phyloP scores from a whole-genome alignment of 208 protist genomes.

The Naegleria lovaniensis region DNA sequence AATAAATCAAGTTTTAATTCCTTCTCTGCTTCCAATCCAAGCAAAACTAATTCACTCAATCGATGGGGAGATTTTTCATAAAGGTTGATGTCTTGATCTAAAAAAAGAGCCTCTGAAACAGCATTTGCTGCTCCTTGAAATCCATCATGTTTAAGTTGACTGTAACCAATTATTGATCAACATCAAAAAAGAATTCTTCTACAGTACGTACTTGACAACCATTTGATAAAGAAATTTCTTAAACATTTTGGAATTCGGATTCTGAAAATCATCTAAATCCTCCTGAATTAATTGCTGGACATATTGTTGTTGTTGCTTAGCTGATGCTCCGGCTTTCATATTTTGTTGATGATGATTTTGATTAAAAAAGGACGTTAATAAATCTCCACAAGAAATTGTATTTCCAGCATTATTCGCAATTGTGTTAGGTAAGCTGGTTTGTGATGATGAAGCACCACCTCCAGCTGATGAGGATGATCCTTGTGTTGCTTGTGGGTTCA shows the following conservation, averaged over 20 bases:
- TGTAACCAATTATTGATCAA: neutral
- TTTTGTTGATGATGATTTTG: neutral
- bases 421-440: neutral
- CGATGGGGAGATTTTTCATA: neutral
- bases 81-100: neutral
- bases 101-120: neutral
- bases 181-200: neutral
- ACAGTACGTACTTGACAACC: neutral
- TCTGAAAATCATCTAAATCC: neutral
- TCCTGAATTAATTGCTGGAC: neutral
- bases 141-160: conserved; percentile 9
- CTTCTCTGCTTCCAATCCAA: neutral
- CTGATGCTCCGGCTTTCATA: neutral
- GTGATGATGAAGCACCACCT: too few species aligned
- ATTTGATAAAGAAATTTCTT: neutral
- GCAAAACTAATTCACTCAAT: neutral
- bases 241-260: neutral
- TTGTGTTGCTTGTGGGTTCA: too few species aligned
- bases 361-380: neutral
- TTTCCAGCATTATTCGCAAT: neutral
- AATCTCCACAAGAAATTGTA: neutral
- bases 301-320: neutral
- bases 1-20: neutral
- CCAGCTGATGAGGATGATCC: too few species aligned
- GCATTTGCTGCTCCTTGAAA: neutral